Base-by-base conservation (phyloP, 495 filamentous ascomycete genomes). In the Aspergillus diversus region DNA sequence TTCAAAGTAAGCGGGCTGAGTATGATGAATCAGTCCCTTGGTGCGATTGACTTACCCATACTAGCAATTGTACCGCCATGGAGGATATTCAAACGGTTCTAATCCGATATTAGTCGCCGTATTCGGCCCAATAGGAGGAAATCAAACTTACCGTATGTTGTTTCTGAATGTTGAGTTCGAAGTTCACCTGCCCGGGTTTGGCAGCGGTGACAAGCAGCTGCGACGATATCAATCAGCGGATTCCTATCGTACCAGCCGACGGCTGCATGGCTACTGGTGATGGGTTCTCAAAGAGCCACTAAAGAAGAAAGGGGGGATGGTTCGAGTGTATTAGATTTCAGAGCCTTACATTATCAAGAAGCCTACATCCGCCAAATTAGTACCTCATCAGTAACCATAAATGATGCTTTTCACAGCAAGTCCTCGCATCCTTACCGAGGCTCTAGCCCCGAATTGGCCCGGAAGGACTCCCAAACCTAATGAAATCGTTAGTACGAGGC, bases 21-120 rank as follows among this genome's bases (percentile, higher is more conserved):
- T 21, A 7, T 33, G 1, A 33, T 55, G 37, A 9, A 33, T 15
- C 7, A 5, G 1, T 16, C 48, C 11, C 51, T 54, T 16, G 11
- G 27, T 12, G 42, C 7, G 37, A 4, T 16, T 49, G 15, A 37
- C 71, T 54, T 80, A 87, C 88, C 87, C 90, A 98, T 92, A 75
- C 90, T 92, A 16, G 95, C 94, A 69, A 98, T 93, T 16, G 95
- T 96, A 42, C 94, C 95, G 49, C 95, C 95, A 78, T 99, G 95
- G 63, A 98, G 82, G 55, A 92, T 97, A 52, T 87, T 88, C 8
- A 98, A 82, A 21, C 95, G 88, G 70, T 97, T 99, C 92, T 96
- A 61, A 34, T 15, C 1, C 27, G 8, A 59, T 15, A 56, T 64
- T 32, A 65, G 57, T 48, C 54, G 58, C 6, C 47, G 4, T 21